Evolutionary conservation across 192 early-diverging fungal genomes (phyloP), one percentile per base, ranked within the genome.

Genomic region (Backusella tuberculispora): DNA sequence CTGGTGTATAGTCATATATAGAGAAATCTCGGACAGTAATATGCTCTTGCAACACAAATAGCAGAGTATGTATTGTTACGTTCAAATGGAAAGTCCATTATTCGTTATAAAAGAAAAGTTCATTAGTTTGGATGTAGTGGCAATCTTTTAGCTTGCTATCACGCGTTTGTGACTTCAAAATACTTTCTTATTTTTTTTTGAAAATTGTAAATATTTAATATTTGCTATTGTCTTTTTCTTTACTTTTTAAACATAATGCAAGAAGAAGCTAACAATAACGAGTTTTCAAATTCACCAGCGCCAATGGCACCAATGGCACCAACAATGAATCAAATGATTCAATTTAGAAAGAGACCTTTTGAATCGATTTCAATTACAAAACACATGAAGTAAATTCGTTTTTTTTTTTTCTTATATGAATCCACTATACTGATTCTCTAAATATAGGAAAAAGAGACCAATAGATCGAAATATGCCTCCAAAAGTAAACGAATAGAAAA

Each of bases 391-490:
- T 77, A 44, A 34, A 9, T 53, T 10, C 24, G n/a, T 21, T 6
- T 56, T 2, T 50, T 0, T 4, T 15, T 29, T 9, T 7, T 37
- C 6, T 40, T 26, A n/a, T 15, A 13, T n/a, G 4, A 48, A 12
- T 41, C 24, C 14, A 63, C 14, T 76, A 41, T 15, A 38, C 65
- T 24, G 7, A 24, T 12, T 9, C 12, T 60, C 53, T 60, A 34
- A 34, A 34, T 60, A n/a, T 73, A 78, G 76, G 38, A 69, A 69
- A 69, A 69, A 69, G 44, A 69, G 68, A 19, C 68, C 68, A 13
- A 69, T 45, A 26, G 68, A 69, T 78, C 71, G 71, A 10, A 78
- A 78, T 37, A 73, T 78, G 64, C 76, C 76, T 9, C 76, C 71
- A 24, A 78, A 73, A 50, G 76, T 78, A 78, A 8, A n/a, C 10